phyloP scores from a whole-genome alignment of 345 rosid species.

The Euphorbia lathyris region DNA sequence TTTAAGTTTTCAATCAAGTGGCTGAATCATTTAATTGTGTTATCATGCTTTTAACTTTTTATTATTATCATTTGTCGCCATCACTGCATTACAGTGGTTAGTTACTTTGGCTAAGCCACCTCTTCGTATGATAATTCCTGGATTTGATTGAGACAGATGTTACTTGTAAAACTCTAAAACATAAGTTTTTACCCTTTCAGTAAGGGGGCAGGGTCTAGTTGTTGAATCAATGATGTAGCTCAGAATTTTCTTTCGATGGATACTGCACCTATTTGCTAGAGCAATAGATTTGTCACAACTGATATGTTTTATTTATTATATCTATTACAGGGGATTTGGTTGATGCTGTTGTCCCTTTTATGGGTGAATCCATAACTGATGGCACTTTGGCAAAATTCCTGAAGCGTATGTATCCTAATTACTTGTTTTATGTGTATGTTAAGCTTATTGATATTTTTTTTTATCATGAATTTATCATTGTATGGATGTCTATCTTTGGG shows the following conservation, averaged over 20 bases:
- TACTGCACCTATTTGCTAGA: background rate
- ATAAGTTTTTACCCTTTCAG: too few species aligned
- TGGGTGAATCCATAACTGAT: constrained; percentile 89
- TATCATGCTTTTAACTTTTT: background rate
- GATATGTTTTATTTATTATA: background rate
- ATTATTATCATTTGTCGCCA: background rate
- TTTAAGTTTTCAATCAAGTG: background rate
- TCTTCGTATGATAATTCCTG: background rate
- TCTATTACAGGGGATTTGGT: constrained; percentile 50
- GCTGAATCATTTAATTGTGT: background rate
- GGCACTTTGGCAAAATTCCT: constrained; percentile 70
- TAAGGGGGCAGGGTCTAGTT: background rate
- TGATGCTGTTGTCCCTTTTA: constrained; percentile 77
- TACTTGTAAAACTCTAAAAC: background rate
- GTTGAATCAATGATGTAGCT: background rate
- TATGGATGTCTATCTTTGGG: constrained; percentile 19
- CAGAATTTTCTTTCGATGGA: background rate
- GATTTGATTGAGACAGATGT: background rate
- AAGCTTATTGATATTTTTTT: background rate
- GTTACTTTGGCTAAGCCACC: background rate
- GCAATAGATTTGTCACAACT: background rate
- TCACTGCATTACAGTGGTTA: background rate
- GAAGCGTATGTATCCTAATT: constrained; percentile 51
- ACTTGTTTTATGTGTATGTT: background rate
- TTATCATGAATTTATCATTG: background rate